Evolutionary conservation across 2,329 filamentous ascomycete genomes (phyloP).

Genomic region (Verticillium klebahnii): DNA sequence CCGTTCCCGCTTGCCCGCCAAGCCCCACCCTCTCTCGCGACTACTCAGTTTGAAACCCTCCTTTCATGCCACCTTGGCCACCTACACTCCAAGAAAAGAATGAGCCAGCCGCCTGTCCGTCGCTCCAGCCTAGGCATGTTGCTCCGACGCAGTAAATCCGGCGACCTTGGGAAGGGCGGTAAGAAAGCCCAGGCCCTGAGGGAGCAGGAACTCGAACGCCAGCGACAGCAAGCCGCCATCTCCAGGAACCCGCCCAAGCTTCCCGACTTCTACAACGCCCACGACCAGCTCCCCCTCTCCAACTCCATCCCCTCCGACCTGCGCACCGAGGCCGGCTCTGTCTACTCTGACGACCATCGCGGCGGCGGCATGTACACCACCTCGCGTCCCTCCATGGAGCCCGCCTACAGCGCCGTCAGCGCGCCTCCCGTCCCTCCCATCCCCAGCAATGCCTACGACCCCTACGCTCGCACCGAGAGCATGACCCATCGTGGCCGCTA

Average conservation of each 20-base stretch:
- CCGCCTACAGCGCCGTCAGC: slow-evolving; percentile 33
- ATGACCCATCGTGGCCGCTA: slow-evolving; percentile 96
- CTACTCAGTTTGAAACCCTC: background rate
- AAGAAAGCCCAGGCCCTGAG: slow-evolving; percentile 54
- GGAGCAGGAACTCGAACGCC: slow-evolving; percentile 46
- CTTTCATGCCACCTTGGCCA: background rate
- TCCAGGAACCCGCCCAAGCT: slow-evolving; percentile 45
- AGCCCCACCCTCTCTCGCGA: background rate
- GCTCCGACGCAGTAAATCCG: slow-evolving; percentile 64
- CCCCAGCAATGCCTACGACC: slow-evolving; percentile 62
- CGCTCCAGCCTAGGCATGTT: slow-evolving; percentile 52
- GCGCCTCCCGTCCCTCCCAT: slow-evolving; percentile 52
- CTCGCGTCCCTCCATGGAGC: slow-evolving; percentile 48
- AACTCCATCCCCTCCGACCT: slow-evolving; percentile 47
- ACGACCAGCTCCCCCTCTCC: slow-evolving; percentile 39
- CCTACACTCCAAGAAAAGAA: slow-evolving; percentile 12
- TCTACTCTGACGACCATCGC: slow-evolving; percentile 43
- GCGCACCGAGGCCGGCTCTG: slow-evolving; percentile 58
- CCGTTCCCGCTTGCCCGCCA: background rate
- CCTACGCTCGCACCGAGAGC: slow-evolving; percentile 81
- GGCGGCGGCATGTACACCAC: slow-evolving; percentile 27
- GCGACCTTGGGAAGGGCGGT: slow-evolving; percentile 55
- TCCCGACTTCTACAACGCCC: slow-evolving; percentile 46
- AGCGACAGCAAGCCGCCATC: slow-evolving; percentile 39
- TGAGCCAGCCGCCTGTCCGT: slow-evolving; percentile 26